Conservation (phyloP, 495 filamentous ascomycete genomes). For the Astrothelium macrocarpum region DNA sequence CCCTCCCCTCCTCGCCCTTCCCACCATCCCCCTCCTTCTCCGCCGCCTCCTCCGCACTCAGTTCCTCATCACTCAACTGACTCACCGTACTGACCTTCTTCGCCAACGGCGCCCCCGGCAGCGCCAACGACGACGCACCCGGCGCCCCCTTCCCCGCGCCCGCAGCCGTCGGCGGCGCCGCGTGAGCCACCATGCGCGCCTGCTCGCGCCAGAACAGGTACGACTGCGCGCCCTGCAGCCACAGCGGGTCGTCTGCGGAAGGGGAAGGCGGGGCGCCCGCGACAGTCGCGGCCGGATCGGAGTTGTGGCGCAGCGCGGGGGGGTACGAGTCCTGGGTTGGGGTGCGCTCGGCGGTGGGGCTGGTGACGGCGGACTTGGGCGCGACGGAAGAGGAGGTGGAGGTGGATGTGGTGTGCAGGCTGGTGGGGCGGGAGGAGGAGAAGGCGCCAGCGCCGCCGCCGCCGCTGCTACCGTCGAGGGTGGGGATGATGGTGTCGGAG, state of each 20-base stretch:
- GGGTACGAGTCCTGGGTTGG: not conserved
- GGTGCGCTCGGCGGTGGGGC: not conserved
- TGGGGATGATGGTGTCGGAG: not conserved
- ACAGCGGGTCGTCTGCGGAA: constrained; percentile 14
- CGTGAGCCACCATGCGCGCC: not conserved
- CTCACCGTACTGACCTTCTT: constrained; percentile 7
- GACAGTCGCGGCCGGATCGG: not conserved
- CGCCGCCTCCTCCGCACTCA: constrained; percentile 37
- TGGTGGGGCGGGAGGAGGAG: not conserved
- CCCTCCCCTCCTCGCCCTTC: constrained; percentile 31
- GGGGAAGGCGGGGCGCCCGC: not conserved
- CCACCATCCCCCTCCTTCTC: constrained; percentile 20
- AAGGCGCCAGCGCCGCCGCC: too few species aligned
- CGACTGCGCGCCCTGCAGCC: constrained; percentile 10
- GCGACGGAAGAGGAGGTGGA: not conserved
- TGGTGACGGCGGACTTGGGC: not conserved
- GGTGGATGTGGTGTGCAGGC: not conserved
- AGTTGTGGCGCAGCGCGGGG: not conserved
- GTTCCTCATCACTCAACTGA: constrained; percentile 14
- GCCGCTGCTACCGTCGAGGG: not conserved
- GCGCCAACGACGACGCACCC: not conserved
- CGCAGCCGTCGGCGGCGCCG: not conserved
- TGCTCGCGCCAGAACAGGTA: constrained; percentile 14
- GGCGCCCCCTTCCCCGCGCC: not conserved
- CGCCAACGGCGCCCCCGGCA: not conserved